Percentiles rank a stretch among this genome's conserved stretches.
Conservation (phyloP, 495 filamentous ascomycete species). For the Achaetomiella virescens region DNA sequence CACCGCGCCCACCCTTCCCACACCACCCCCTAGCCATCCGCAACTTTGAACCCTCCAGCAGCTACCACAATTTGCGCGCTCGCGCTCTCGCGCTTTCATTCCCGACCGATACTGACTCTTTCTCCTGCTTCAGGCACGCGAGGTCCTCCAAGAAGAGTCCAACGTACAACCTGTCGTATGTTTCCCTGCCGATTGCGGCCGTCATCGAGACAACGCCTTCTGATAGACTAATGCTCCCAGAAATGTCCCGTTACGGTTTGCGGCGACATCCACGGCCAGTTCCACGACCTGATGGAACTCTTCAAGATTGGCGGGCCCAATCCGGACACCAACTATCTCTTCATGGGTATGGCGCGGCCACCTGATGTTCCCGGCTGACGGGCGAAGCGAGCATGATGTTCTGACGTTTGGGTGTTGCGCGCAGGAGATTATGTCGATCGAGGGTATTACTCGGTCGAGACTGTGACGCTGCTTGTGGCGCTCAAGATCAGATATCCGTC, state of each 20-base stretch:
- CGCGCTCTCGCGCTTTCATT: neutral
- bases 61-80: neutral
- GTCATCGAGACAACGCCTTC: neutral
- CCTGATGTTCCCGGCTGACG: neutral
- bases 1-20: neutral
- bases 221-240: conserved; percentile 38
- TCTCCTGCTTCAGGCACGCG: conserved; percentile 64
- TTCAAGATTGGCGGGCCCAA: conserved; percentile 90
- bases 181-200: conserved; percentile 15
- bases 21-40: neutral
- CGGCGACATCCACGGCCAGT: conserved; percentile 91
- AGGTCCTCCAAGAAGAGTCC: conserved; percentile 93
- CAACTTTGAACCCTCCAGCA: neutral
- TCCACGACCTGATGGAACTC: conserved; percentile 90
- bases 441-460: conserved; percentile 96
- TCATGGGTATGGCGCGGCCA: conserved; percentile 66
- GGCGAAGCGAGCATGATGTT: conserved; percentile 3
- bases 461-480: conserved; percentile 86
- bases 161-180: conserved; percentile 98
- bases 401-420: conserved; percentile 13
- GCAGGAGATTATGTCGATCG: conserved; percentile 93
- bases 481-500: conserved; percentile 95
- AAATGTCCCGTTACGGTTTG: conserved; percentile 94
- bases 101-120: neutral
- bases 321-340: conserved; percentile 91